Conservation (phyloP, 2,329 filamentous ascomycete species). For the Cercospora brassicicola region DNA sequence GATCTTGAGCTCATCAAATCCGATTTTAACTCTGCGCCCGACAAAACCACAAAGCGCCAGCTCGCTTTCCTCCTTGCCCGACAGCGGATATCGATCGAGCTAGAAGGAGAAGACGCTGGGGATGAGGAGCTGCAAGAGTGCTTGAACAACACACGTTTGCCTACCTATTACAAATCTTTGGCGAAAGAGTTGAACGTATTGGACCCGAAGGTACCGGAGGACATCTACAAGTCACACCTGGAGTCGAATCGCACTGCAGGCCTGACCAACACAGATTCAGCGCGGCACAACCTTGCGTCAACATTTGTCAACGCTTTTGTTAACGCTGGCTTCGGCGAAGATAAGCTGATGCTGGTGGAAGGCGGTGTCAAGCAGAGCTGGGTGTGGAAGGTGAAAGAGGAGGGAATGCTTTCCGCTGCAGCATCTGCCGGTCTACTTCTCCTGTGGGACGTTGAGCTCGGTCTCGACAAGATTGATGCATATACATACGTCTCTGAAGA, state of each 20-base stretch:
- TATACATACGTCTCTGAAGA: conserved; percentile 84
- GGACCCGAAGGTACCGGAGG: conserved; percentile 93
- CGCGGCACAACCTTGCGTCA: conserved; percentile 90
- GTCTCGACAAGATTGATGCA: conserved; percentile 89
- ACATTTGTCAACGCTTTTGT: conserved; percentile 97
- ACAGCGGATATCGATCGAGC: conserved; percentile 81
- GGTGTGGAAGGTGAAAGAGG: conserved; percentile 99
- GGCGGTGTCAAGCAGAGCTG: conserved; percentile 80
- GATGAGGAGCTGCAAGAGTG: conserved; percentile 77
- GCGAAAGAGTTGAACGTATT: conserved; percentile 96
- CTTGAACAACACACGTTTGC: conserved; percentile 80
- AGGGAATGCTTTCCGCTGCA: conserved; percentile 94
- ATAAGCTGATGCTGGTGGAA: conserved; percentile 96
- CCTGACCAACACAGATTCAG: conserved; percentile 92
- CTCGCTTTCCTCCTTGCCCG: conserved; percentile 89
- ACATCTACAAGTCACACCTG: conserved; percentile 98
- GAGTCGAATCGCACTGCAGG: conserved; percentile 92
- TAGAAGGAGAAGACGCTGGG: conserved; percentile 65
- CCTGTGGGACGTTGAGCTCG: conserved; percentile 90
- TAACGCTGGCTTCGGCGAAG: conserved; percentile 90
- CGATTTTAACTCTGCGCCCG: conserved; percentile 77
- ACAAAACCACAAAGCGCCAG: conserved; percentile 84
- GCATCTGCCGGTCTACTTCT: conserved; percentile 89
- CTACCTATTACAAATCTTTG: conserved; percentile 89
- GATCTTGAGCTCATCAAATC: conserved; percentile 74